Evolutionary conservation across 31 red algal genomes (phyloP).

Genomic region (Porphyra umbilicalis): DNA sequence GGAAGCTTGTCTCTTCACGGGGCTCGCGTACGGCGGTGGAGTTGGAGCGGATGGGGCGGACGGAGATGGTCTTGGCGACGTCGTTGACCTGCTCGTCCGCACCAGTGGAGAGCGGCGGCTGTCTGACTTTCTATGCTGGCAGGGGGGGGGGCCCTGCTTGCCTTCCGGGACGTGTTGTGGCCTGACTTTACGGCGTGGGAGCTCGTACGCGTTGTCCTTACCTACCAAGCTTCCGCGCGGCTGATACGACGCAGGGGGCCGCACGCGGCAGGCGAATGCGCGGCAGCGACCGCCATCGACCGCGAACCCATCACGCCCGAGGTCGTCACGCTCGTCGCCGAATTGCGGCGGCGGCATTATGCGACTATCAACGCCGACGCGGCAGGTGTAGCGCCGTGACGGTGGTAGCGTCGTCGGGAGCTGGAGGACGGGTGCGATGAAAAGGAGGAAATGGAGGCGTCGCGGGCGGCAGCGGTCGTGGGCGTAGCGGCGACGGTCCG

Average conservation of each 20-base stretch:
- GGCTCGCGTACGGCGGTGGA: constrained; percentile 23
- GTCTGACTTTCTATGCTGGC: constrained; percentile 90
- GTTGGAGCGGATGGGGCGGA: neutral
- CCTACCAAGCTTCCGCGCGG: constrained; percentile 39
- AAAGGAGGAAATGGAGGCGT: no score
- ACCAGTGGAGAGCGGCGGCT: constrained; percentile 89
- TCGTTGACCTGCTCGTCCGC: constrained; percentile 56
- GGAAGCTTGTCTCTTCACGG: constrained; percentile 45
- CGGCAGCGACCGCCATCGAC: neutral
- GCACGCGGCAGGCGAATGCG: neutral
- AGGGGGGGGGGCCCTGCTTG: constrained; percentile 37
- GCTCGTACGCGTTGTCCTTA: constrained; percentile 57
- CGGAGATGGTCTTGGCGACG: neutral
- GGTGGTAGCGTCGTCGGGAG: no score
- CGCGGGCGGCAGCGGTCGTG: no score
- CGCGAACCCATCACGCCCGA: neutral
- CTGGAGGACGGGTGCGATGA: no score
- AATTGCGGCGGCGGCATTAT: neutral
- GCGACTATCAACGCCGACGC: neutral
- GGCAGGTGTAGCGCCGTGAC: neutral
- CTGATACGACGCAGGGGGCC: neutral
- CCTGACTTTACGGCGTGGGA: constrained; percentile 83
- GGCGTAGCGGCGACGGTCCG: no score
- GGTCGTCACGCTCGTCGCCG: neutral
- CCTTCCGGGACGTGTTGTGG: constrained; percentile 83